Percentiles rank a stretch among this genome's conserved stretches.
Conservation (phyloP, 306 rosid species). For the Quercus engelmannii region DNA sequence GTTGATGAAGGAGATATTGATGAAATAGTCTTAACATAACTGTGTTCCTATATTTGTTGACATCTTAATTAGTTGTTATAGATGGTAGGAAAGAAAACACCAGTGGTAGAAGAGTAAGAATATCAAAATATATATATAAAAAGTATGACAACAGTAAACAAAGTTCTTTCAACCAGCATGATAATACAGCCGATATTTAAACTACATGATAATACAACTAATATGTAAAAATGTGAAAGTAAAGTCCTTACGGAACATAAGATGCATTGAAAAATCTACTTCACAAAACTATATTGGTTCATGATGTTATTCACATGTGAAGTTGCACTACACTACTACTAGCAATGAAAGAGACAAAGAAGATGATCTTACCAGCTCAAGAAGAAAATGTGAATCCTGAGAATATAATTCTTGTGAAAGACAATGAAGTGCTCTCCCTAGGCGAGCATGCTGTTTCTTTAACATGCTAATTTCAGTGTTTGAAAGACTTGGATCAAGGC, state of each 20-base stretch:
- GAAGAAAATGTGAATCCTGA: constrained; percentile 96
- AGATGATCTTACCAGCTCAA: constrained; percentile 72
- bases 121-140: too few relatives aligned
- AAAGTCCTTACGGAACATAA: background rate
- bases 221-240: background rate
- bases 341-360: constrained; percentile 13
- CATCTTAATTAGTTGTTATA: too few relatives aligned
- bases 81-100: too few relatives aligned
- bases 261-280: background rate
- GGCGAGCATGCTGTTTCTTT: constrained; percentile 94
- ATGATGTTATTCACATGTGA: background rate
- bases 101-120: too few relatives aligned
- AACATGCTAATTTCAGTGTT: constrained; percentile 59
- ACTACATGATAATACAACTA: background rate
- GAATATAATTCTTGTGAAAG: constrained; percentile 97
- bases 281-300: background rate
- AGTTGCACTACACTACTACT: constrained; percentile 2
- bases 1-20: too few relatives aligned
- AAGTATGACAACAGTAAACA: too few relatives aligned
- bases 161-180: background rate
- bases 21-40: too few relatives aligned
- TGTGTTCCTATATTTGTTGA: too few relatives aligned
- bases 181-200: background rate
- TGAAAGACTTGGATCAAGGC: constrained; percentile 73
- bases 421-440: constrained; percentile 97